Evolutionary conservation across 2,329 filamentous ascomycete genomes (phyloP), one percentile per base, ranked within the genome.

Genomic region (Phialophora expanda): DNA sequence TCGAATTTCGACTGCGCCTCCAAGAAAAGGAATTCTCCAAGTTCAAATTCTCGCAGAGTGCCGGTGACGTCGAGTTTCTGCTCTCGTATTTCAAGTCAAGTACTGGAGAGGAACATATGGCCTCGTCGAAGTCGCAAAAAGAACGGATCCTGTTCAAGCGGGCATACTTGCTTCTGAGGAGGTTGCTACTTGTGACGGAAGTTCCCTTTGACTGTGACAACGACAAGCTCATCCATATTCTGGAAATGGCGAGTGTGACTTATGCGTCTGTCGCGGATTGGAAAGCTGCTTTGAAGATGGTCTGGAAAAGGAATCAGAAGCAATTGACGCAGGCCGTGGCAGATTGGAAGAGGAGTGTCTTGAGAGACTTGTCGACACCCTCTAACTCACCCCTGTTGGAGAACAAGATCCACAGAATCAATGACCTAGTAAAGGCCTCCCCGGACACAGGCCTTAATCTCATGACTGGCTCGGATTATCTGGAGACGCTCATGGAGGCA

Each of bases 401-500:
- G 24, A 51, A 56, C 1, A 57, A 30, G 41, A 30, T 58, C 57
- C 76, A 77, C 38, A 68, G 73, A 8, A 71, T 82, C 62, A 81
- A 79, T 11, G 71, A 79, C 24, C 70, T 82, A 34, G 70, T 78
- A 4, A 79, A 77, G 28, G 70, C 74, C 28, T 74, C 80, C 62
- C 77, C 79, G 24, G 73, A 83, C 26, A 79, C 79, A 53, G 85
- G 83, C 32, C 77, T 80, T 6, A 82, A 91, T 71, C 89, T 97
- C 72, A 85, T 96, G 71, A 90, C 90, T 0, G 94, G 94, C 0
- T 93, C 90, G 58, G 94, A 97, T 77, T 94, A 95, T 72, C 78
- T 97, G 22, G 94, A 97, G 75, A 87, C 90, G 0, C 82, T 97
- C 12, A 74, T 75, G 60, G 79, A 81, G 66, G 74, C 74, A 32